These are phyloP conservation scores for Limonium bicolor DNA, from an alignment of 148 eudicot species.

Conservation along the genomic window DNA sequence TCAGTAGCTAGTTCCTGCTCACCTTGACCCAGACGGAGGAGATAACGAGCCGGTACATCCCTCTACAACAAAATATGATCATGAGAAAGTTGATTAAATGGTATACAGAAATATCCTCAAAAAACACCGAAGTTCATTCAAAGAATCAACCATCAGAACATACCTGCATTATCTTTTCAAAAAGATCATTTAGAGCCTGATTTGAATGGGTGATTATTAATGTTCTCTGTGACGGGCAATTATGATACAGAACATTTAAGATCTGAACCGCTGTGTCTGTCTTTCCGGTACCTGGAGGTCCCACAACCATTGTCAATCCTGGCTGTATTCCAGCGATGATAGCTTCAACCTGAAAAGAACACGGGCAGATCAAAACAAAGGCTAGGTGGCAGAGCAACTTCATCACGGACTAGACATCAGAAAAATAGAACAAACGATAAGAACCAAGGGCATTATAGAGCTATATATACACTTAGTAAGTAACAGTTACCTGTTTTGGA, in stretches of 20 bases:
- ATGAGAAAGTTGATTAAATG: background rate
- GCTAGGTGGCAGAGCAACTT: background rate
- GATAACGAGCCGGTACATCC: slow-evolving; percentile 98
- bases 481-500: slow-evolving; percentile 58
- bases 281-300: slow-evolving; percentile 99
- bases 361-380: background rate
- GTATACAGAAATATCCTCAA: background rate
- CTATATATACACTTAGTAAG: background rate
- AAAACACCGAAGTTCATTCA: too few relatives aligned
- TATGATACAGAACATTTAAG: slow-evolving; percentile 89
- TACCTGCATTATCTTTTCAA: slow-evolving; percentile 98
- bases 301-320: slow-evolving; percentile 95
- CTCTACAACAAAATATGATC: slow-evolving; percentile 30
- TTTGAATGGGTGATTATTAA: slow-evolving; percentile 94
- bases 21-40: slow-evolving; percentile 98
- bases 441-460: background rate
- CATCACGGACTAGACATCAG: background rate
- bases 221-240: slow-evolving; percentile 96
- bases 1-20: slow-evolving; percentile 98
- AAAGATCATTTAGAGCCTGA: slow-evolving; percentile 93
- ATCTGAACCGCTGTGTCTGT: slow-evolving; percentile 97
- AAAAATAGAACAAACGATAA: background rate
- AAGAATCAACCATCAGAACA: slow-evolving; percentile 1
- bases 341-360: slow-evolving; percentile 56
- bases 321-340: slow-evolving; percentile 92